phyloP scores from a whole-genome alignment of 1,139 yeast species.

The Blastobotrys buckinghamii region DNA sequence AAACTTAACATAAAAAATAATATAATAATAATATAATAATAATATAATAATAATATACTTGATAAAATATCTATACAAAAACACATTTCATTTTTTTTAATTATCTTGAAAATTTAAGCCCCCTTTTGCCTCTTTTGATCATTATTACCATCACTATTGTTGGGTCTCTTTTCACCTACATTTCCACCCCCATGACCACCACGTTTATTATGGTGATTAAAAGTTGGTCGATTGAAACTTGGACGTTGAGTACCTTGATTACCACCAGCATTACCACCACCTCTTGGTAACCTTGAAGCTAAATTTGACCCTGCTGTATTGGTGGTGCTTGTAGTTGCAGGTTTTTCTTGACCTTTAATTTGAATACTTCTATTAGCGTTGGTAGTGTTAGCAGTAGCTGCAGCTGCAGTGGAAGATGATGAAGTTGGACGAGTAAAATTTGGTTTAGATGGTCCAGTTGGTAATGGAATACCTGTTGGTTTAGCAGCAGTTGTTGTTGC shows the following conservation, averaged over 20 bases:
- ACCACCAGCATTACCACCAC: background rate
- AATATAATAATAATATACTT: background rate
- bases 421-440: background rate
- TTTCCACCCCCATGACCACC: background rate
- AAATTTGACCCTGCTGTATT: background rate
- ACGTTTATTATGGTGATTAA: background rate
- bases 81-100: background rate
- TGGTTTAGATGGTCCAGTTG: background rate
- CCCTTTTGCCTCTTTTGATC: conserved; percentile 5
- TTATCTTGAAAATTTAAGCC: no score
- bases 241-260: conserved; percentile 1
- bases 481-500: background rate
- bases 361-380: conserved; percentile 1
- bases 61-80: background rate
- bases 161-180: conserved; percentile 8
- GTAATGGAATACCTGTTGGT: background rate
- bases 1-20: background rate
- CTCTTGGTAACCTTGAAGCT: conserved; percentile 5
- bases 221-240: background rate
- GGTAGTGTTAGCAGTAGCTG: background rate
- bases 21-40: background rate
- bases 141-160: background rate
- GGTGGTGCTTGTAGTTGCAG: background rate
- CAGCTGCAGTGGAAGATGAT: background rate
- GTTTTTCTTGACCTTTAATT: conserved; percentile 9